Evolutionary conservation across 768 basidiomycete species (phyloP).

Genomic region (Agaricus sinodeliciosus): DNA sequence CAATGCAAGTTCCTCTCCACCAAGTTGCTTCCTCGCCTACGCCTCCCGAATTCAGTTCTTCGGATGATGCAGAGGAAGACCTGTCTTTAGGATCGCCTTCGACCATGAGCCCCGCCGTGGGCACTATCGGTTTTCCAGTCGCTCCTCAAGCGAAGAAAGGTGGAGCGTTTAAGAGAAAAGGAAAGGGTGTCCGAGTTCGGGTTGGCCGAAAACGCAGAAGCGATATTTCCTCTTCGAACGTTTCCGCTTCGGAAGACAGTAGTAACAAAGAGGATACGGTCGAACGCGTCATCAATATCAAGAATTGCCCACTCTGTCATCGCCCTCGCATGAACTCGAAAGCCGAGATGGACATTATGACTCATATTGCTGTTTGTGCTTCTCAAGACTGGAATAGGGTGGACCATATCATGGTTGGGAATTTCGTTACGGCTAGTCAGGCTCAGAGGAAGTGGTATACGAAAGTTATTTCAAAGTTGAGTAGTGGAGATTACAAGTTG

Average conservation of each 20-base stretch:
- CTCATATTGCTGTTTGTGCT: conserved; percentile 95
- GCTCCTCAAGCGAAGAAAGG: conserved; percentile 13
- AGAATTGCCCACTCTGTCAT: conserved; percentile 91
- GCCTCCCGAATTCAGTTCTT: conserved; percentile 13
- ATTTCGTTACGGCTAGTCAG: conserved; percentile 90
- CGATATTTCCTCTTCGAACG: conserved; percentile 6
- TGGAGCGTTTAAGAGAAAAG: conserved; percentile 12
- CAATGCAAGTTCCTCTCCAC: conserved; percentile 36
- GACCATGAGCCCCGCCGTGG: neutral
- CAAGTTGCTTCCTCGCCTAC: conserved; percentile 18
- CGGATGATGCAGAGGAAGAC: conserved; percentile 16
- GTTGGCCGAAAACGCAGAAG: conserved; percentile 2
- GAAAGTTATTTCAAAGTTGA: conserved; percentile 80
- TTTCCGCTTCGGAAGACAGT: conserved; percentile 13
- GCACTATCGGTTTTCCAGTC: no score
- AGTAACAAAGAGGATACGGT: conserved; percentile 27
- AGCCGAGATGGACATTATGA: conserved; percentile 91
- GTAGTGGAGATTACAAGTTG: conserved; percentile 79
- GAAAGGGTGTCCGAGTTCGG: conserved; percentile 14
- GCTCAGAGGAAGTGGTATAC: conserved; percentile 98
- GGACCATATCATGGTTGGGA: conserved; percentile 84
- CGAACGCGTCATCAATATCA: conserved; percentile 92
- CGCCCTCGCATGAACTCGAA: conserved; percentile 79
- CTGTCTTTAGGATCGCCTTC: neutral
- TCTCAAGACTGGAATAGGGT: conserved; percentile 89